Evolutionary conservation across 139 green algal genomes (phyloP).

Genomic region (Trebouxia sp.): DNA sequence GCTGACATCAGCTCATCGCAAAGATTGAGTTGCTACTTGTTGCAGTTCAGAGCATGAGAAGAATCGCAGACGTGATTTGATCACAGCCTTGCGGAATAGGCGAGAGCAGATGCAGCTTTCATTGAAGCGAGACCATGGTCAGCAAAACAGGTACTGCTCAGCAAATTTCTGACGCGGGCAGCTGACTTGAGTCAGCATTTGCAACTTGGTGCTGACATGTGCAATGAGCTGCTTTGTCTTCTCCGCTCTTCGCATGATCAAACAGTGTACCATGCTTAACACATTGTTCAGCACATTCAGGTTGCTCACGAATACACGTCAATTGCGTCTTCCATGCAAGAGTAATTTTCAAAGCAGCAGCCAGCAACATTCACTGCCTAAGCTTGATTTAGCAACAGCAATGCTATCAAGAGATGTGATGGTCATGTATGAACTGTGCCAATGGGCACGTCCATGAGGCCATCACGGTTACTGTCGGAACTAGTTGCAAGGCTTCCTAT

Average conservation of each 20-base stretch:
- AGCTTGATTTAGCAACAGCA: too few relatives aligned
- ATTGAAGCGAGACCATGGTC: slow-evolving; percentile 58
- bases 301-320: neutral
- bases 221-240: neutral
- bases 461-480: too few relatives aligned
- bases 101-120: slow-evolving; percentile 78
- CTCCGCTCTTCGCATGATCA: neutral
- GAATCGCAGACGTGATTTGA: slow-evolving; percentile 76
- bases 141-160: slow-evolving; percentile 43
- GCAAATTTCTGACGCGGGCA: too few relatives aligned
- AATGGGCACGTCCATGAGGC: too few relatives aligned
- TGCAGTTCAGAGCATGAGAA: slow-evolving; percentile 81
- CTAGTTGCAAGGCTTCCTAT: too few relatives aligned
- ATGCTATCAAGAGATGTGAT: too few relatives aligned
- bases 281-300: neutral
- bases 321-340: too few relatives aligned
- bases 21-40: too few relatives aligned
- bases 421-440: too few relatives aligned
- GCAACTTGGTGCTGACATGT: neutral
- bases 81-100: slow-evolving; percentile 63
- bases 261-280: neutral
- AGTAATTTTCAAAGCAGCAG: too few relatives aligned
- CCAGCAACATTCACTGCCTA: too few relatives aligned
- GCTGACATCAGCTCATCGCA: neutral
- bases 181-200: neutral